Conservation (phyloP, 2,329 filamentous ascomycete species). For the Fusarium aywerte region DNA sequence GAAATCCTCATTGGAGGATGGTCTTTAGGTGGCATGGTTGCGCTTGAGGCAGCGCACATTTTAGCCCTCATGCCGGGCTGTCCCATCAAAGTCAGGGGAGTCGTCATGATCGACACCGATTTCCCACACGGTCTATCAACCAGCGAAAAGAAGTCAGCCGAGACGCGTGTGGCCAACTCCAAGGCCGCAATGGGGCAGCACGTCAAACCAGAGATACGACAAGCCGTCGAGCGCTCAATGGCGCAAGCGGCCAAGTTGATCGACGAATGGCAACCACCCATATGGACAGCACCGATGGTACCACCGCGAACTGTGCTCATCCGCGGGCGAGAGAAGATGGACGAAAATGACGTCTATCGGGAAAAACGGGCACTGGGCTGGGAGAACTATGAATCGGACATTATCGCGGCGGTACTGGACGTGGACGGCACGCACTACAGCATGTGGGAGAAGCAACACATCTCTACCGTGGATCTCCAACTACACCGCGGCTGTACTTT, state of each 20-base stretch:
- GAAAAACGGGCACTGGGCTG: constrained; percentile 7
- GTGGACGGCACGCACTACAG: constrained; percentile 6
- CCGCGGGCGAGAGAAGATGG: constrained; percentile 4
- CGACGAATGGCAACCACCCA: constrained; percentile 5
- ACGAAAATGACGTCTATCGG: constrained; percentile 3
- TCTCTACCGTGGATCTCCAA: constrained; percentile 5
- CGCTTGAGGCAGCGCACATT: constrained; percentile 5
- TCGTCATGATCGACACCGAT: constrained; percentile 1
- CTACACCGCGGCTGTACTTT: constrained; percentile 1
- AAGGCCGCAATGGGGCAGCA: constrained; percentile 5
- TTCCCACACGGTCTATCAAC: constrained; percentile 2
- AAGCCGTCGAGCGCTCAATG: constrained; percentile 8
- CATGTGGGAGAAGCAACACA: constrained; percentile 7
- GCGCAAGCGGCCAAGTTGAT: constrained; percentile 2
- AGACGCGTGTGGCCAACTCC: constrained; percentile 1
- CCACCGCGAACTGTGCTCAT: constrained; percentile 5
- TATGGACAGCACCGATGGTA: constrained; percentile 5
- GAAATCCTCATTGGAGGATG: constrained; percentile 7
- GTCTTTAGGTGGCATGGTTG: constrained; percentile 8
- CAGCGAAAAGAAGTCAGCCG: constrained; percentile 1
- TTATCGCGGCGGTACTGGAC: constrained; percentile 1
- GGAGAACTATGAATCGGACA: constrained; percentile 7
- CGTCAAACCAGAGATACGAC: constrained; percentile 5
- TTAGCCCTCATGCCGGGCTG: constrained; percentile 1
- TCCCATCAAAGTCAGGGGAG: background rate